Evolutionary conservation across 176 grass and related monocot species (phyloP), one percentile per base, ranked within the genome.

Genomic region (Pontederia paniculata): DNA sequence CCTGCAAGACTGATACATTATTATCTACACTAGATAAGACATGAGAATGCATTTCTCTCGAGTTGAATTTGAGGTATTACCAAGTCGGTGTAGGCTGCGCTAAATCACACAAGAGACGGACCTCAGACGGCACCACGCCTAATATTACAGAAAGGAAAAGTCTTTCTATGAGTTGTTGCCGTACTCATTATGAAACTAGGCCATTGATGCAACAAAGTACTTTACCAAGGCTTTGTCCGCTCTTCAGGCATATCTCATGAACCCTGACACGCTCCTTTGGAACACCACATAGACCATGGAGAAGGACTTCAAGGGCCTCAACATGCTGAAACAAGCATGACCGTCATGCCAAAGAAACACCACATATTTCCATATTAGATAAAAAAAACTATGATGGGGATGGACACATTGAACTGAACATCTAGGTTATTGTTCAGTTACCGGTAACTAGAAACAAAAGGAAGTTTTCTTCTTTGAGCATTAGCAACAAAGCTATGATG

Each of bases 221-320:
- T 55, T 71, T 53, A 88, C 93, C 86, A 48, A 98, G 67, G 74
- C 75, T 88, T 19, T 83, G 86, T 28, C 74, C 86, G 74, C 74
- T 98, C 84, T 98, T 98, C 16, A 98, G 70, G 49, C 77, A 98
- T 0, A 98, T 70, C 37, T 97, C 86, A 72, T 88, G 93, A 55
- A 97, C 80, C 60, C 86, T 98, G 25, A 98, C 58, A 68, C 80
- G 80, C 44, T 84, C 76, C 73, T 90, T 90, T 50, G 83, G 68
- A 62, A 73, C 86, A 79, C 93, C 93, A 79, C 83, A 88, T 28
- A 88, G 73, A 42, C 86, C 93, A 6, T 87, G 73, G 45, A 91
- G 83, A 71, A 91, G 80, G 69, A 90, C 79, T 80, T 97, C 86
- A 16, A 91, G 75, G 42, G 93, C 93, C 43, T 82, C 93, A 23